These are phyloP conservation scores for Scortechinia acanthostroma DNA, from an alignment of 2,329 filamentous ascomycete genomes.

Conservation along the genomic window DNA sequence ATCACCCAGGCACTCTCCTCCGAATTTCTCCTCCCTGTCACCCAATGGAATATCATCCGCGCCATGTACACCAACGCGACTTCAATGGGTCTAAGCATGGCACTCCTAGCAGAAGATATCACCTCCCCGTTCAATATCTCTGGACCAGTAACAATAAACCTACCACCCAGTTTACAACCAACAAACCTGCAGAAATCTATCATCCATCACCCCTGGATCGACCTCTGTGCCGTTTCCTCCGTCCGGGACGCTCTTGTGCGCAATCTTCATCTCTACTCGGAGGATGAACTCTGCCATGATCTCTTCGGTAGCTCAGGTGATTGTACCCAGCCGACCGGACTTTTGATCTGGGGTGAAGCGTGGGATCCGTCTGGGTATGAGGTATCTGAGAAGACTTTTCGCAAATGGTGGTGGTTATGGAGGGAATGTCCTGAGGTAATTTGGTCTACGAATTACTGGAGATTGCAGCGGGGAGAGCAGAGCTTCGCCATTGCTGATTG, in stretches of 20 bases:
- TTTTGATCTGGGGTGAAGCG: neutral
- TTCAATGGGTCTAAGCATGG: neutral
- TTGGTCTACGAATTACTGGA: slow-evolving; percentile 1
- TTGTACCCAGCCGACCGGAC: neutral
- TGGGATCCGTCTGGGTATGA: neutral
- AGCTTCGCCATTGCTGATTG: neutral
- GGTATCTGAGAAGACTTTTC: neutral
- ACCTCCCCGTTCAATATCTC: neutral
- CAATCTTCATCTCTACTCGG: neutral
- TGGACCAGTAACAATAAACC: neutral
- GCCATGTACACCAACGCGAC: neutral
- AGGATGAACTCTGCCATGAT: slow-evolving; percentile 1
- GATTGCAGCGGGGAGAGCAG: neutral
- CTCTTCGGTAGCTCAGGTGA: neutral
- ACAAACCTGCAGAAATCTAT: neutral
- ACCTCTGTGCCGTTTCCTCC: neutral
- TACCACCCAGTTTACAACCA: neutral
- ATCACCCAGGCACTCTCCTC: neutral
- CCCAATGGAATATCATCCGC: neutral
- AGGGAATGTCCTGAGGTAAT: neutral
- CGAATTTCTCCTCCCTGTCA: neutral
- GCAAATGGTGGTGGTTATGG: neutral
- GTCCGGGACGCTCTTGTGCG: neutral
- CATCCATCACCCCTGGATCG: neutral
- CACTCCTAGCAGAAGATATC: slow-evolving; percentile 1